These are phyloP conservation scores for Cadophora luteo-olivacea DNA, from an alignment of 2,329 filamentous ascomycete genomes.

Conservation along the genomic window DNA sequence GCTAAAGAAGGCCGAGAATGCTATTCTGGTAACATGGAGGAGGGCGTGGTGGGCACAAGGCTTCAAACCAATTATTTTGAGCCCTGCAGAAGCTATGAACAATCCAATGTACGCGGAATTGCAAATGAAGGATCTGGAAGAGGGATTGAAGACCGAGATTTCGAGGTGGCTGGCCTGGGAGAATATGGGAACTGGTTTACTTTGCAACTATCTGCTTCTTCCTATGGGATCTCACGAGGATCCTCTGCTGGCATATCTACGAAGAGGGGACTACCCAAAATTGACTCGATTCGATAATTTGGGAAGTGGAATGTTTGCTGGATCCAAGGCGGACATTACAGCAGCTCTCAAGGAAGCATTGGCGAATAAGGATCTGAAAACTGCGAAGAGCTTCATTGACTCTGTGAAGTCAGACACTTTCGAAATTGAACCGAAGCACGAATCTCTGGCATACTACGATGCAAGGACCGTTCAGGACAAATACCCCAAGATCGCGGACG, in stretches of 20 bases:
- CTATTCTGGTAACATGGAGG: conserved; percentile 84
- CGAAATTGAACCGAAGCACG: conserved; percentile 66
- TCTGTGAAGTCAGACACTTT: conserved; percentile 66
- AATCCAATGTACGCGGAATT: conserved; percentile 80
- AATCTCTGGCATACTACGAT: conserved; percentile 81
- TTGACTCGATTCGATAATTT: conserved; percentile 78
- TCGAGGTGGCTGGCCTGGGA: conserved; percentile 94
- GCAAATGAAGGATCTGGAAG: conserved; percentile 66
- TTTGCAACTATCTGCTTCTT: conserved; percentile 79
- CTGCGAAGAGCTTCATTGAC: conserved; percentile 67
- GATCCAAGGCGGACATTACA: conserved; percentile 68
- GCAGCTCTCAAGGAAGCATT: conserved; percentile 67
- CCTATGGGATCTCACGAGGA: conserved; percentile 85
- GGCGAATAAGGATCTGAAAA: conserved; percentile 59
- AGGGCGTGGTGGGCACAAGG: conserved; percentile 96
- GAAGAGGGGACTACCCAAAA: conserved; percentile 75
- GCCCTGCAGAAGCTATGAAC: conserved; percentile 79
- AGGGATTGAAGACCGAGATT: conserved; percentile 70
- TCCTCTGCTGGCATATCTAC: conserved; percentile 71
- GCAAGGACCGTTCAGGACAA: conserved; percentile 63
- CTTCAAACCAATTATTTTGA: conserved; percentile 84
- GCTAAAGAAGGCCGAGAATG: conserved; percentile 75
- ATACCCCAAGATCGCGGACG: conserved; percentile 72
- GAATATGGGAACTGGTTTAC: conserved; percentile 82
- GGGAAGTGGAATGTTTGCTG: conserved; percentile 75